phyloP scores from a whole-genome alignment of 2,329 filamentous ascomycete genomes.

The Trichoderma sp. region DNA sequence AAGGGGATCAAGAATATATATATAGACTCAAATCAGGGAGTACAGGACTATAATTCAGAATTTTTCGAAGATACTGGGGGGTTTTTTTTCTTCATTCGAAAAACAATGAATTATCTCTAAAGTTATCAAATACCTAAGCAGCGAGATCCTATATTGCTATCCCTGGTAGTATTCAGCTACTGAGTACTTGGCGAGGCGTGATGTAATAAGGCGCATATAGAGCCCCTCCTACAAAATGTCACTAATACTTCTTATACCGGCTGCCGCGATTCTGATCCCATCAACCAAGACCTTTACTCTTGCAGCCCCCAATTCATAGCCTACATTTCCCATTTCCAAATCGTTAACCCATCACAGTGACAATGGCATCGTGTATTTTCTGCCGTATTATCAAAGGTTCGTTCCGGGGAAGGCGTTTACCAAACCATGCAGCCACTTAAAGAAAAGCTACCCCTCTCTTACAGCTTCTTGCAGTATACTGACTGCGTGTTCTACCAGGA shows the following conservation, averaged over 20 bases:
- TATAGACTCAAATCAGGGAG: not conserved
- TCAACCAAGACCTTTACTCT: not conserved
- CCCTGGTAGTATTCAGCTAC: not conserved
- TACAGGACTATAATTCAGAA: not conserved
- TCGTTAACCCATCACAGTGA: not conserved
- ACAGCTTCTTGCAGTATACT: not conserved
- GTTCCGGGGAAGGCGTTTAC: constrained; percentile 20
- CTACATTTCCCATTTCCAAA: not conserved
- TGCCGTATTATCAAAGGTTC: constrained; percentile 95
- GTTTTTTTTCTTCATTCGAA: not conserved
- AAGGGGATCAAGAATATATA: not conserved
- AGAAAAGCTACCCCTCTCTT: constrained; percentile 7
- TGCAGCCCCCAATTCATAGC: not conserved
- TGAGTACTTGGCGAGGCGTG: constrained; percentile 1
- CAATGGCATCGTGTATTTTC: constrained; percentile 73
- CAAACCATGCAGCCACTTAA: not conserved
- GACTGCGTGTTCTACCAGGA: constrained; percentile 52
- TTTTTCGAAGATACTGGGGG: not conserved
- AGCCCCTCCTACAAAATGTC: constrained; percentile 13
- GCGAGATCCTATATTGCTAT: not conserved
- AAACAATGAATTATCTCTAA: not conserved
- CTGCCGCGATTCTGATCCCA: not conserved
- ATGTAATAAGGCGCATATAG: constrained; percentile 10
- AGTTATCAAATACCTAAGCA: not conserved
- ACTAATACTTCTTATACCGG: not conserved